phyloP scores from a whole-genome alignment of 805 yeast genomes.

The Blastobotrys mokoenaii region DNA sequence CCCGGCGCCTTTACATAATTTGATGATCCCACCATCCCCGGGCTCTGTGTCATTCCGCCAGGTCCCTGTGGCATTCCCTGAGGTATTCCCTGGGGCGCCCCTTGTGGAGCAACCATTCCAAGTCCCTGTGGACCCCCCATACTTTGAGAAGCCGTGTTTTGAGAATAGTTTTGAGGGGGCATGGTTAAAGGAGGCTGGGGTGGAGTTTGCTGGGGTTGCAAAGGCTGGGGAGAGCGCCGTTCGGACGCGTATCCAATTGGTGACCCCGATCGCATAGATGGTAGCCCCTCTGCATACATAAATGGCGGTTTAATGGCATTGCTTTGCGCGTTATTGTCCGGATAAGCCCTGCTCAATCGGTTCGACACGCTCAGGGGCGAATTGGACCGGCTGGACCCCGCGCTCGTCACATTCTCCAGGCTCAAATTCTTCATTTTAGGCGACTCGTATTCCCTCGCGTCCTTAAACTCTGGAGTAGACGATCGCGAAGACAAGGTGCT shows the following conservation, averaged over 20 bases:
- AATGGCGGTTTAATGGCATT: not conserved
- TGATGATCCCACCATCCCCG: not conserved
- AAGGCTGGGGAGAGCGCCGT: not conserved
- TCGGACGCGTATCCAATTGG: too few relatives aligned
- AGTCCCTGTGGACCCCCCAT: too few relatives aligned
- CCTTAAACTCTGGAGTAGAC: conserved; percentile 1
- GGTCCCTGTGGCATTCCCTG: not conserved
- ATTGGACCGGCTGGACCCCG: too few relatives aligned
- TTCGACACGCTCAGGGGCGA: too few relatives aligned
- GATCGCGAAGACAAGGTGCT: conserved; percentile 3
- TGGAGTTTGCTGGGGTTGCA: conserved; percentile 1
- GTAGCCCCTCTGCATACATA: not conserved
- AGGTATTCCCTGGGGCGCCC: too few relatives aligned
- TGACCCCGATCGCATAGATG: not conserved
- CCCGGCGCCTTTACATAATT: not conserved
- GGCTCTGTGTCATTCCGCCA: not conserved
- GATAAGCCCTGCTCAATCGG: not conserved
- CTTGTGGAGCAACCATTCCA: too few relatives aligned
- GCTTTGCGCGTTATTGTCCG: not conserved
- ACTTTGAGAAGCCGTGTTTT: too few relatives aligned
- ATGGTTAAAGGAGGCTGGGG: too few relatives aligned
- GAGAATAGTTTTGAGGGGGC: too few relatives aligned
- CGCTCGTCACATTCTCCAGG: too few relatives aligned
- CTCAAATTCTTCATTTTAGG: not conserved
- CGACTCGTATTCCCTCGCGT: not conserved